These are phyloP conservation scores for Sphaerulina vaccinii DNA, from an alignment of 2,329 filamentous ascomycete genomes.

Conservation along the genomic window DNA sequence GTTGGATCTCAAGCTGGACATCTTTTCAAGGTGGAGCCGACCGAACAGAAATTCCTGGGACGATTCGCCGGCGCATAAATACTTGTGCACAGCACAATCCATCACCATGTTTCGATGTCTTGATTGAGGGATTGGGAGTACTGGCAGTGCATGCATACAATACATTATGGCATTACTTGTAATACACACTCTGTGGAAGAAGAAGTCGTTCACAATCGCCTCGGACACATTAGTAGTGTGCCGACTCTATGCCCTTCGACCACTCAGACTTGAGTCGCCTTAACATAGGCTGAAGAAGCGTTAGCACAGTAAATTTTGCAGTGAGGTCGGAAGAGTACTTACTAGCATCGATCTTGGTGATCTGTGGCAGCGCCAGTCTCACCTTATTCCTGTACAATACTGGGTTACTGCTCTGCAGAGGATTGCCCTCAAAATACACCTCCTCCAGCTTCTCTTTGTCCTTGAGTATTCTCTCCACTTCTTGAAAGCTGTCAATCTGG, in stretches of 20 bases:
- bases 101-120: too few relatives aligned
- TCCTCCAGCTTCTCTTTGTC: slow-evolving; percentile 81
- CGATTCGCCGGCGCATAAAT: too few relatives aligned
- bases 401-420: slow-evolving; percentile 74
- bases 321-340: slow-evolving; percentile 48
- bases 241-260: neutral
- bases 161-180: too few relatives aligned
- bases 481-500: slow-evolving; percentile 72
- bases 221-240: too few relatives aligned
- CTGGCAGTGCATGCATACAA: too few relatives aligned
- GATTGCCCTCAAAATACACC: slow-evolving; percentile 96
- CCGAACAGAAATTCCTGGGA: too few relatives aligned
- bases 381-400: slow-evolving; percentile 94
- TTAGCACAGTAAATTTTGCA: slow-evolving; percentile 4
- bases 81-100: too few relatives aligned
- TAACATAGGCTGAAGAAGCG: slow-evolving; percentile 26
- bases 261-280: slow-evolving; percentile 12
- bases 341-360: slow-evolving; percentile 97
- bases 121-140: too few relatives aligned
- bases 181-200: neutral
- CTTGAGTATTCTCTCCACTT: slow-evolving; percentile 73
- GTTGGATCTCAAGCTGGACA: too few relatives aligned
- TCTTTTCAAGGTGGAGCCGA: too few relatives aligned
- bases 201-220: neutral
- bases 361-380: slow-evolving; percentile 77